A percentile compares a stretch with the other conserved stretches of the same genome.
Conservation (phyloP, 139 green algal species). For the Tetradesmus obliquus region DNA sequence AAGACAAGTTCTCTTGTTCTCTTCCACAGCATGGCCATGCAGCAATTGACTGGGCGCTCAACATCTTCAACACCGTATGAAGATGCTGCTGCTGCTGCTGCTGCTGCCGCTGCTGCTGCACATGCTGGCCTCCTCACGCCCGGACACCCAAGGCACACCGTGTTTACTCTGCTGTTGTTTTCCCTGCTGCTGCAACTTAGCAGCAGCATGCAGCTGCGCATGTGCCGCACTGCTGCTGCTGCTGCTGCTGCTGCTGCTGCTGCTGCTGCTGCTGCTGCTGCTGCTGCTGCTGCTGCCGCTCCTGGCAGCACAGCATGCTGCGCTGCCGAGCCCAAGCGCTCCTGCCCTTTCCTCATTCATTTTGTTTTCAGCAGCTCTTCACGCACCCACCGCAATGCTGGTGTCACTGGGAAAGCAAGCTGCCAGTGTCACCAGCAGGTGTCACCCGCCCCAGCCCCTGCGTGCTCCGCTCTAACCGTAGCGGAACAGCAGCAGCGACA, state of each 20-base stretch:
- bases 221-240: neutral
- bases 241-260: neutral
- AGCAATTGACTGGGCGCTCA: neutral
- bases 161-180: neutral
- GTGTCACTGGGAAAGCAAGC: neutral
- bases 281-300: constrained; percentile 15
- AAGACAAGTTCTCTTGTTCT: no score
- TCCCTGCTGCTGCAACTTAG: no score
- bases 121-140: no score
- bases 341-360: neutral
- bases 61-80: neutral
- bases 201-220: neutral
- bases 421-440: constrained; percentile 6
- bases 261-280: neutral
- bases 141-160: no score
- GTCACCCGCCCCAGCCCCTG: constrained; percentile 10
- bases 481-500: constrained; percentile 31
- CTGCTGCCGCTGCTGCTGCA: neutral
- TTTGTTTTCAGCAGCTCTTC: neutral
- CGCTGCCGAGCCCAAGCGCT: neutral
- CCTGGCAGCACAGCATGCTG: neutral
- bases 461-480: constrained; percentile 20
- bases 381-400: neutral
- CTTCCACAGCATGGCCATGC: neutral
- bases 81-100: neutral